Percentiles rank a stretch among this genome's conserved stretches.
Evolutionary conservation across 352 stramenopile genomes (phyloP).

Genomic region (Pythium aquatile): DNA sequence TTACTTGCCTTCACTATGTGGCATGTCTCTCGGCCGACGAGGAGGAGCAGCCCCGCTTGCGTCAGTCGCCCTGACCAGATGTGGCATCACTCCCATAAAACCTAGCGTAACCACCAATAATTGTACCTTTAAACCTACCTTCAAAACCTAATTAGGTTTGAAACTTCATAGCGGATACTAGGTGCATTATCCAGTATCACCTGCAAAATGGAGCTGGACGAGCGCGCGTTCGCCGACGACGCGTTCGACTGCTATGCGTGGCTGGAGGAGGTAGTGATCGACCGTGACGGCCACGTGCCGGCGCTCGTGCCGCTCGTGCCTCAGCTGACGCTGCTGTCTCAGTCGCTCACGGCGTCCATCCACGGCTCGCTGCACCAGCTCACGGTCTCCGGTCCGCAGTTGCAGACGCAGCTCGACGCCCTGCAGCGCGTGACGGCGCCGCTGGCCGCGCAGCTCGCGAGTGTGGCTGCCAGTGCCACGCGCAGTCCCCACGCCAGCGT

Average conservation of each 20-base stretch:
- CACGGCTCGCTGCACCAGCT: conserved; percentile 65
- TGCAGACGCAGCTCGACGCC: conserved; percentile 54
- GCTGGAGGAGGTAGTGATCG: conserved; percentile 61
- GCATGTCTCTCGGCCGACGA: not conserved
- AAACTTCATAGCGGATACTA: not conserved
- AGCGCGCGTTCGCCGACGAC: conserved; percentile 40
- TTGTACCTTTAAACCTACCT: not conserved
- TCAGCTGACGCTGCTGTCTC: conserved; percentile 59
- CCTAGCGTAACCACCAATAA: not conserved
- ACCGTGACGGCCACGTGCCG: conserved; percentile 27
- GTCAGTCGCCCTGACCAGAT: conserved; percentile 4
- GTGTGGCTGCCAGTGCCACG: conserved; percentile 13
- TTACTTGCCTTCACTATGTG: not conserved
- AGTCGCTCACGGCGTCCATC: conserved; percentile 54
- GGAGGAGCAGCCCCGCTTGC: not conserved
- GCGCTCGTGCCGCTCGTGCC: conserved; percentile 46
- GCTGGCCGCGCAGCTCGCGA: conserved; percentile 43
- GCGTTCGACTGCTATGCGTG: conserved; percentile 72
- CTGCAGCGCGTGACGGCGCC: conserved; percentile 45
- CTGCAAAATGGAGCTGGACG: conserved; percentile 35
- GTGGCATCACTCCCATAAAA: not conserved
- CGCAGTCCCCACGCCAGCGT: not conserved
- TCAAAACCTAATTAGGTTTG: not conserved
- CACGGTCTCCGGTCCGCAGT: conserved; percentile 38
- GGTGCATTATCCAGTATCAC: conserved; percentile 5